Evolutionary conservation across 164 flowering plant species (phyloP), one percentile per base, ranked within the genome.

Genomic region (Annona squamosa): DNA sequence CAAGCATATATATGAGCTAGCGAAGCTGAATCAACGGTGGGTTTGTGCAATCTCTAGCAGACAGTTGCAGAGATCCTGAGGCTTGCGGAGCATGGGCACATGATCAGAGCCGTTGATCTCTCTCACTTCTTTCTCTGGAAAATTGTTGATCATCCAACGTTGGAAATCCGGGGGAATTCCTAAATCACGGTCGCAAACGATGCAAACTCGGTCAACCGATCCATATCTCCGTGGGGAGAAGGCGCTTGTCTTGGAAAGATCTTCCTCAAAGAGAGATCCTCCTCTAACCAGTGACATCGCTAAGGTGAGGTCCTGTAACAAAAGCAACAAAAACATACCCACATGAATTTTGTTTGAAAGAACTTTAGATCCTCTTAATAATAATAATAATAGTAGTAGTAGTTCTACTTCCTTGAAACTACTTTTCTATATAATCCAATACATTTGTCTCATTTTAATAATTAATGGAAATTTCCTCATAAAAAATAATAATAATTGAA

Each of bases 51-150:
- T 75, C 37, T 77, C 81, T 4, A 57, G 63, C 16, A 85, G 72
- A 65, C 42, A 70, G 7, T 71, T 4, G 76, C 46, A 79, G 0
- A 85, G 77, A 63, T 81, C 82, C 5, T 63, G 17, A 3, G 87
- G 83, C 46, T 76, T 84, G 18, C 83, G 74, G 12, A 85, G 63
- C 90, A 85, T 87, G 46, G 63, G 69, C 90, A 87, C 85, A 42
- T 74, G 76, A 18, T 74, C 76, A 45, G 76, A 9, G 9, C 80
- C 86, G 1, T 19, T 6, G 1, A 87, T 80, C 66, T 73, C 74
- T 57, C 52, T 73, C 3, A 84, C 85, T 17, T 83, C 84, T 1
- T 81, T 64, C 1, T 77, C 44, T 6, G 84, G 84, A 68, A 72
- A 18, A 26, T 71, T 74, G n/a, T 74, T 67, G 2, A 74, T 67